Evolutionary conservation across 495 filamentous ascomycete species (phyloP), one percentile per base, ranked within the genome.

Genomic region (Penicillium silybi): DNA sequence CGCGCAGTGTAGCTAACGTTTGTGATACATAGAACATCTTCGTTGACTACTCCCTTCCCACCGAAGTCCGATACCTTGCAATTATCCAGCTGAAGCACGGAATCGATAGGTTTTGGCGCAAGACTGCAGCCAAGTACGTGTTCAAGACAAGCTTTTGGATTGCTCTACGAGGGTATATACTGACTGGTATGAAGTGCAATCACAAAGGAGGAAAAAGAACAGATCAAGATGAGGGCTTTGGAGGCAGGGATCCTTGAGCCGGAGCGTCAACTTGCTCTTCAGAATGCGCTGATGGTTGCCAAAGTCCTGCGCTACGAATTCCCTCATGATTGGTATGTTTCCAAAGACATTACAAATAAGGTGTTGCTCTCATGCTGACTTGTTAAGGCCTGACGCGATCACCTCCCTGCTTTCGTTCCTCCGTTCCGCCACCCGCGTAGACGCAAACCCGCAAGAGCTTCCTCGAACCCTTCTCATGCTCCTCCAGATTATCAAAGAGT

Each of bases 71-170:
- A 44, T 89, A 93, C 64, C 80, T 96, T n/a, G 84, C 90, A 16
- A 84, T 96, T 44, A 97, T 96, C 53, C 88, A 95, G 62, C 73
- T 98, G 47, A 97, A 97, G 65, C 96, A 97, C 66, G 93, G 90
- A 22, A 89, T 96, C 61, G 92, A 97, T 59, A 90, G 87, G 65
- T 90, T 89, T 66, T 98, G 93, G 93, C 80, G 93, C 37, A 86
- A 83, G 60, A 84, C 81, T 3, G 79, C 86, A 15, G 74, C 71
- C 16, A 80, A 86, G 82, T 84, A 74, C 38, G 72, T 49, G 45
- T 32, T 27, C 19, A 29, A 32, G 20, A 19, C 11, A 2, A 16
- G 16, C n/a, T 32, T 38, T n/a, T 22, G 16, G 23, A 15, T 22
- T 41, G 27, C n/a, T 9, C 18, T 43, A 13, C 7, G 13, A 27